Evolutionary conservation across 106 monocot genomes (phyloP).

Genomic region (Allium fistulosum): DNA sequence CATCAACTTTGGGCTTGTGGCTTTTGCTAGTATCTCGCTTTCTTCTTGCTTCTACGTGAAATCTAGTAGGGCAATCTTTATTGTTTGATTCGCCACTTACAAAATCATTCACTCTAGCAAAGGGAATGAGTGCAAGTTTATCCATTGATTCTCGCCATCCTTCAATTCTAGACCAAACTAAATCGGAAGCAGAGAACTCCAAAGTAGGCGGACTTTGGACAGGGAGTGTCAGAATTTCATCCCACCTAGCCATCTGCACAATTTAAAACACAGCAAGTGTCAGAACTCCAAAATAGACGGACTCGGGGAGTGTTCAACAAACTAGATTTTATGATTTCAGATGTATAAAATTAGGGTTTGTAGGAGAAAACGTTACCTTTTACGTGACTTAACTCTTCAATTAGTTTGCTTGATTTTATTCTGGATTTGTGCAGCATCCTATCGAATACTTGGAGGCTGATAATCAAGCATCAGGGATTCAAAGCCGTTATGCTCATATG

Average conservation of each 20-base stretch:
- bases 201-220: constrained; percentile 72
- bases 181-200: constrained; percentile 82
- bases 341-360: too few relatives aligned
- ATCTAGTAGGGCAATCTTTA: constrained; percentile 85
- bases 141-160: constrained; percentile 87
- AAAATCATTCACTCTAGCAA: constrained; percentile 78
- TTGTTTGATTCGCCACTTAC: constrained; percentile 87
- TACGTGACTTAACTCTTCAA: too few relatives aligned
- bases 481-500: too few relatives aligned
- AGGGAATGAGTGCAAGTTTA: constrained; percentile 88
- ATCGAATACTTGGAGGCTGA: too few relatives aligned
- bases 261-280: too few relatives aligned
- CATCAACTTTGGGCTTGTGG: constrained; percentile 90
- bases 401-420: too few relatives aligned
- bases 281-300: too few relatives aligned
- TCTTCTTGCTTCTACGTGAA: constrained; percentile 95
- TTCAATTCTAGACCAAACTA: constrained; percentile 90
- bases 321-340: too few relatives aligned
- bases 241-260: constrained; percentile 91
- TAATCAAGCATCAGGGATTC: too few relatives aligned
- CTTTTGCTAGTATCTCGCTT: constrained; percentile 42
- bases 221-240: constrained; percentile 81
- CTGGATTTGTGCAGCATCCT: too few relatives aligned
- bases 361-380: too few relatives aligned
- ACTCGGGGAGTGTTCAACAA: too few relatives aligned